A percentile compares a stretch with the other conserved stretches of the same genome.
These are phyloP conservation scores for Colletotrichum agaves DNA, from an alignment of 2,329 filamentous ascomycete genomes.

Conservation along the genomic window DNA sequence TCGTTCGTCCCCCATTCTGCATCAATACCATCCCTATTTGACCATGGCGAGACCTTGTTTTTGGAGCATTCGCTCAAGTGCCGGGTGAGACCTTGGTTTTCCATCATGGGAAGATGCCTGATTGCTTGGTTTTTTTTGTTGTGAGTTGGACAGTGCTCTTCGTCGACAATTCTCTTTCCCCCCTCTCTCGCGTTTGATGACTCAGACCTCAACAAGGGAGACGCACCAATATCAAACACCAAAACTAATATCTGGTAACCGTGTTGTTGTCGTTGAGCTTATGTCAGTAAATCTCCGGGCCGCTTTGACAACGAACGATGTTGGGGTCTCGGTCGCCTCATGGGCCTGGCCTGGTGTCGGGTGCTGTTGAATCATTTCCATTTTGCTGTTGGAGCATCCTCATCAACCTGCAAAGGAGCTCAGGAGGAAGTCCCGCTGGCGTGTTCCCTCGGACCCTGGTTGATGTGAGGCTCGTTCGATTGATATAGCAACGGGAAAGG, in stretches of 20 bases:
- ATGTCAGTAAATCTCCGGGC: slow-evolving; percentile 34
- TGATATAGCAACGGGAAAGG: slow-evolving; percentile 35
- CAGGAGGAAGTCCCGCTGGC: not conserved
- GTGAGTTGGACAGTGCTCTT: slow-evolving; percentile 1
- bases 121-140: slow-evolving; percentile 22
- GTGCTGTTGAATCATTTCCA: slow-evolving; percentile 27
- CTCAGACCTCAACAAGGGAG: slow-evolving; percentile 18
- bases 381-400: slow-evolving; percentile 1
- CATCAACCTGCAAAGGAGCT: not conserved
- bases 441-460: slow-evolving; percentile 14
- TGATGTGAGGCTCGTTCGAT: slow-evolving; percentile 35
- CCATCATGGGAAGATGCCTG: slow-evolving; percentile 27
- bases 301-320: slow-evolving; percentile 15
- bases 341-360: slow-evolving; percentile 12
- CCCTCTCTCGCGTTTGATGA: slow-evolving; percentile 24
- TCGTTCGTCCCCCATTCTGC: not conserved
- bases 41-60: slow-evolving; percentile 17
- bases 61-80: not conserved
- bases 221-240: slow-evolving; percentile 5
- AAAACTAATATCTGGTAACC: not conserved
- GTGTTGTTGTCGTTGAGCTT: slow-evolving; percentile 17
- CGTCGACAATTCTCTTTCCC: slow-evolving; percentile 1
- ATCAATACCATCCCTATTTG: not conserved
- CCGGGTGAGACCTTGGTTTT: slow-evolving; percentile 26
- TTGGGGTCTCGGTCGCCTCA: slow-evolving; percentile 33